Base-by-base conservation (phyloP, 441 rosid species). In the Bruguiera hainesii region DNA sequence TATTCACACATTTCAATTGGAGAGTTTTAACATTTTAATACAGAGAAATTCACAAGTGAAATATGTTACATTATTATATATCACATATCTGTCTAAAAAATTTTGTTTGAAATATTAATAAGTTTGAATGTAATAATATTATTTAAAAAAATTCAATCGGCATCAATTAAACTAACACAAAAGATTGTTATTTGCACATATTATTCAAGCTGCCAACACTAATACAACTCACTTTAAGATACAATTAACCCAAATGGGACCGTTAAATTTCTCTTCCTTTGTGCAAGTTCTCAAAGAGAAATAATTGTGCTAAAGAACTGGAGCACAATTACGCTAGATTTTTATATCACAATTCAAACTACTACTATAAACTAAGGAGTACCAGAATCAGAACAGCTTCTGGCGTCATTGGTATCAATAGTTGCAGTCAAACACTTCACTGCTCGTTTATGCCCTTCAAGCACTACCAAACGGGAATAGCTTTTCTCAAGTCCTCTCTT, bases 371-470 rank as follows among this genome's bases (percentile, higher is more conserved):
- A 88, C 82, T 68, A 84, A 65, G 79, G 61, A 61, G 62, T 51
- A 23, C 60, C 65, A 7, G 26, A 19, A 52, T 52, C 56, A 19
- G 56, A 20, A 35, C 3, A 35, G 13, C 42, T 35, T 35, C 42
- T 35, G 23, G 4, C 56, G 20, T 52, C 56, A 52, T 52, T 20
- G 23, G 0, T 20, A n/a, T 89, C 87, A 33, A 79, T 52, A 21
- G 81, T 68, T 68, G 85, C 96, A 5, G 93, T 78, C 80, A 93
- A 78, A 75, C 98, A 89, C 79, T 93, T 93, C 35, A 90, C 91
- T 0, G 97, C 96, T 33, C 93, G 95, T 50, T 37, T 68, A 64
- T 93, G 98, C 28, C 98, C 98, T 70, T 87, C 83, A 61, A 93
- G 60, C 33, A 85, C 75, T 39, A 87, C 90, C 53, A 91, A 61